Evolutionary conservation across 1,284 basidiomycete species (phyloP).

Genomic region (Rhodotorula sp.): DNA sequence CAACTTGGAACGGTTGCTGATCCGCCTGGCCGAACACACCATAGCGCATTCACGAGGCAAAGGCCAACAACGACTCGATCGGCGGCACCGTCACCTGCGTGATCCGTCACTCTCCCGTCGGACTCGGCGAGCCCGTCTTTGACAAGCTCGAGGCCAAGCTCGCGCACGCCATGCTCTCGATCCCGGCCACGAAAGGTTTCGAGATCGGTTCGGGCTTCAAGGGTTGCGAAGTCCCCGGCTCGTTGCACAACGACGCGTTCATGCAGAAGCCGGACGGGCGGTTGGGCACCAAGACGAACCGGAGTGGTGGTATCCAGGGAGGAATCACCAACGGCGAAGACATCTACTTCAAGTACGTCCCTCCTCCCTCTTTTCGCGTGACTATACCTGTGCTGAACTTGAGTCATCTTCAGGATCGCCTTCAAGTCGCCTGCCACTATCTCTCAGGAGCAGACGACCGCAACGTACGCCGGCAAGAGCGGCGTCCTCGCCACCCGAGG

Average conservation of each 20-base stretch:
- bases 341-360: slow-evolving; percentile 85
- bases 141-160: slow-evolving; percentile 98
- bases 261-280: slow-evolving; percentile 64
- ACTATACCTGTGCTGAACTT: not conserved
- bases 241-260: slow-evolving; percentile 91
- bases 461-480: slow-evolving; percentile 84
- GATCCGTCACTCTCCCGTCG: slow-evolving; percentile 82
- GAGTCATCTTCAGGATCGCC: slow-evolving; percentile 63
- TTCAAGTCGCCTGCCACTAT: slow-evolving; percentile 99
- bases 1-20: not conserved
- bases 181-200: slow-evolving; percentile 97
- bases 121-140: slow-evolving; percentile 95
- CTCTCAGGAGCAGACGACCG: slow-evolving; percentile 84
- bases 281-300: slow-evolving; percentile 86
- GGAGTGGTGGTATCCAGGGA: slow-evolving; percentile 96
- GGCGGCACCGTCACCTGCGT: slow-evolving; percentile 97
- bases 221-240: slow-evolving; percentile 92
- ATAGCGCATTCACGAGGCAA: slow-evolving; percentile 89
- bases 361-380: not conserved
- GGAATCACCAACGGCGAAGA: slow-evolving; percentile 97
- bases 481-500: slow-evolving; percentile 88
- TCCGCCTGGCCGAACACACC: not conserved
- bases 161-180: slow-evolving; percentile 97
- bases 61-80: slow-evolving; percentile 87
- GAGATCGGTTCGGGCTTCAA: slow-evolving; percentile 97